Evolutionary conservation across 177 flowering plant genomes (phyloP).

Genomic region (Vitis hybrid): DNA sequence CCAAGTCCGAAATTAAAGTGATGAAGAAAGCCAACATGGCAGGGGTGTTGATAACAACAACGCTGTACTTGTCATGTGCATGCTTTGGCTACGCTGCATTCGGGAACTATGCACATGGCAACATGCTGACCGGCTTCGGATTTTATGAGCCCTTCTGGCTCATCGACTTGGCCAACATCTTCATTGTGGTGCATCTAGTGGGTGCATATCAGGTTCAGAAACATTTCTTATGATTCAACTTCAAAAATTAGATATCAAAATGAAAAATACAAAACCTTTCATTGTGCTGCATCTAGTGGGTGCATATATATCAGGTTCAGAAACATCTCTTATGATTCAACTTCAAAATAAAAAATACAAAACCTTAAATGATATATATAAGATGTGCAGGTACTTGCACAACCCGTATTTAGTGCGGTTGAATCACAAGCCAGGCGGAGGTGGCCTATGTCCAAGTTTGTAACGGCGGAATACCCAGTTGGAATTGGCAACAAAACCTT

Average conservation of each 20-base stretch:
- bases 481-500: too few species aligned
- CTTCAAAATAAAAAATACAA: too few species aligned
- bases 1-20: slow-evolving; percentile 43
- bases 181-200: slow-evolving; percentile 54
- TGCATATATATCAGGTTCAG: slow-evolving; percentile 46
- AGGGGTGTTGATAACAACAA: slow-evolving; percentile 26
- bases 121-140: slow-evolving; percentile 56
- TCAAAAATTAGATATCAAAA: too few species aligned
- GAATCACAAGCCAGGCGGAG: too few species aligned
- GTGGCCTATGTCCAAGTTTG: too few species aligned
- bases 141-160: slow-evolving; percentile 60
- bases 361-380: too few species aligned
- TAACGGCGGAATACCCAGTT: too few species aligned
- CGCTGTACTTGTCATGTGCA: slow-evolving; percentile 44
- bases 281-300: slow-evolving; percentile 57
- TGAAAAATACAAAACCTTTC: slow-evolving; percentile 3
- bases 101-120: slow-evolving; percentile 56
- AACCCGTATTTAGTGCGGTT: too few species aligned
- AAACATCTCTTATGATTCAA: neutral
- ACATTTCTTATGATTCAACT: neutral
- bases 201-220: slow-evolving; percentile 54
- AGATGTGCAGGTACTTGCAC: too few species aligned
- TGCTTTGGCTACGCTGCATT: slow-evolving; percentile 64
- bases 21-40: slow-evolving; percentile 50
- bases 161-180: slow-evolving; percentile 45